Evolutionary conservation across 2,329 filamentous ascomycete species (phyloP).

Genomic region (Fusarium stilboides): DNA sequence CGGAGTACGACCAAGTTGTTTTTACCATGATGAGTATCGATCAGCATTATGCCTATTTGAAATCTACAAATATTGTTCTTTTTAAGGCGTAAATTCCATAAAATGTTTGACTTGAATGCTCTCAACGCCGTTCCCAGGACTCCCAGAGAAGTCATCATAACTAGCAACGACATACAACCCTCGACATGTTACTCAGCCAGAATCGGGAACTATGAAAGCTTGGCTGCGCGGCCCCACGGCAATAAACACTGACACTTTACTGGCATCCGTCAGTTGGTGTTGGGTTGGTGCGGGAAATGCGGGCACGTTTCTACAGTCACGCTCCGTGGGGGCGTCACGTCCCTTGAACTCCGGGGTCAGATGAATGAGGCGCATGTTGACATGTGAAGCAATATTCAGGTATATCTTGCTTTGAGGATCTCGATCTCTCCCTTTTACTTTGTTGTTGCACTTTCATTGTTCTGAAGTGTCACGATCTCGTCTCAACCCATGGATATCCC

Average conservation of each 20-base stretch:
- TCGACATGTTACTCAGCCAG: neutral
- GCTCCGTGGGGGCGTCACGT: conserved; percentile 37
- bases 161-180: neutral
- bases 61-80: neutral
- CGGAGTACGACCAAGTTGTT: conserved; percentile 9
- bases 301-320: conserved; percentile 38
- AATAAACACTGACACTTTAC: conserved; percentile 5
- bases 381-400: conserved; percentile 32
- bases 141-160: neutral
- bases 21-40: conserved; percentile 10
- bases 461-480: neutral
- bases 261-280: conserved; percentile 17
- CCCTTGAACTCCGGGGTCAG: conserved; percentile 28
- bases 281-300: conserved; percentile 24
- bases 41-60: conserved; percentile 2
- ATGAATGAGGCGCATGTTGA: conserved; percentile 36
- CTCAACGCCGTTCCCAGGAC: neutral
- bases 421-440: conserved; percentile 23
- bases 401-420: conserved; percentile 31
- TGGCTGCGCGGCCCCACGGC: conserved; percentile 13
- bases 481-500: neutral
- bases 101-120: neutral
- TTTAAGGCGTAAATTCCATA: no score
- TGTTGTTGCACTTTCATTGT: conserved; percentile 1
- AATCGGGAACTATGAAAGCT: neutral